These are phyloP conservation scores for Fomitopsis pinicola DNA, from an alignment of 1,284 basidiomycete species.

Conservation along the genomic window DNA sequence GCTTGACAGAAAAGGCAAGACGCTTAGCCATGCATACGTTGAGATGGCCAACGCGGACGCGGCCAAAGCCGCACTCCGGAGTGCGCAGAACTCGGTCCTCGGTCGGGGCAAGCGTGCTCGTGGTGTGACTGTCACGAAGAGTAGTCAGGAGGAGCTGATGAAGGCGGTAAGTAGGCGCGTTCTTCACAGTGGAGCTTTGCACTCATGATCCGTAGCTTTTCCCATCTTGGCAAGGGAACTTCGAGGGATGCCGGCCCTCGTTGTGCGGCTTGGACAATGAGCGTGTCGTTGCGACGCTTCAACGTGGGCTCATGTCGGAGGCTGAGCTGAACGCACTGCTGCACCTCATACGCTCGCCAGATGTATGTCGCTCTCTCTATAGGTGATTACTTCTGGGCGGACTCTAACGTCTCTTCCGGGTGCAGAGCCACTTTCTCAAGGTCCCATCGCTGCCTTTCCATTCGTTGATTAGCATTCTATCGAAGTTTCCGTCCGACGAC, in stretches of 20 bases:
- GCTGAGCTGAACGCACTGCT: conserved; percentile 58
- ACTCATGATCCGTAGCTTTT: conserved; percentile 47
- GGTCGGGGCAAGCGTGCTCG: conserved; percentile 71
- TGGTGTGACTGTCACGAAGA: conserved; percentile 76
- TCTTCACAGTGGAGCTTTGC: not conserved
- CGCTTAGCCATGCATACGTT: conserved; percentile 74
- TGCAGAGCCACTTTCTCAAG: conserved; percentile 77
- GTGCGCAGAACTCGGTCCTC: conserved; percentile 61
- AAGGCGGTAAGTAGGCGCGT: conserved; percentile 47
- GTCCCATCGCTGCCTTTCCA: conserved; percentile 77
- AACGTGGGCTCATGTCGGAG: conserved; percentile 60
- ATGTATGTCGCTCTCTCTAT: conserved; percentile 40
- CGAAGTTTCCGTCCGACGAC: conserved; percentile 69
- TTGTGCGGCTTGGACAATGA: conserved; percentile 56
- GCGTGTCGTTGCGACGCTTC: conserved; percentile 49
- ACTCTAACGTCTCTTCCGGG: not conserved
- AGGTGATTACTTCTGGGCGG: not conserved
- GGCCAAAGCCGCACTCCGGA: conserved; percentile 62
- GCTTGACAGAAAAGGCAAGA: conserved; percentile 75
- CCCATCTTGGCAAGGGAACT: conserved; percentile 74
- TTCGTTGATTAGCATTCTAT: conserved; percentile 62
- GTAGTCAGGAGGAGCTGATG: conserved; percentile 76
- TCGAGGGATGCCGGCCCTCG: conserved; percentile 63
- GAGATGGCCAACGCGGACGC: conserved; percentile 58
- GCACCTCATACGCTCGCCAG: conserved; percentile 68